phyloP scores from a whole-genome alignment of 495 filamentous ascomycete species.

The Penicillium roqueforti region DNA sequence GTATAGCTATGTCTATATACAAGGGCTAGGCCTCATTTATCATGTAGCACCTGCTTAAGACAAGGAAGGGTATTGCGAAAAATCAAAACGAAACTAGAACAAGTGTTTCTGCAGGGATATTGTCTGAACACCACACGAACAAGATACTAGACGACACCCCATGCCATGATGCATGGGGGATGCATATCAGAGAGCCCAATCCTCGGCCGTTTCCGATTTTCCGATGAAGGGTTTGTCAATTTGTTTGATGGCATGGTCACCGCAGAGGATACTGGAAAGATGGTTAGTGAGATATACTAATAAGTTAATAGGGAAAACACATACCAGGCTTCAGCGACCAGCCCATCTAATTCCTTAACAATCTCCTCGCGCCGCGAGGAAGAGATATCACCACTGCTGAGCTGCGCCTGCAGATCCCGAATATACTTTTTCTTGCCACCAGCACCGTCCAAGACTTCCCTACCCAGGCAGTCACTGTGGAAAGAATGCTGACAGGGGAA shows the following conservation, averaged over 20 bases:
- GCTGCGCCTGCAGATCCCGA: conserved; percentile 73
- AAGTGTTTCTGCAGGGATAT: not conserved
- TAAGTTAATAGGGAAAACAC: conserved; percentile 24
- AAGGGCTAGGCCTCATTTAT: not conserved
- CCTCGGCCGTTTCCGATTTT: conserved; percentile 62
- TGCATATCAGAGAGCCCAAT: conserved; percentile 70
- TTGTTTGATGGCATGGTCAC: conserved; percentile 86
- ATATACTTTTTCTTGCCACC: conserved; percentile 76
- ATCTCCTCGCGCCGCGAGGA: conserved; percentile 71
- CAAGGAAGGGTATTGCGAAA: conserved; percentile 19
- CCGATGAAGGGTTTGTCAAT: conserved; percentile 89
- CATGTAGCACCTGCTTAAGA: conserved; percentile 4
- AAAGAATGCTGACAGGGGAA: conserved; percentile 98
- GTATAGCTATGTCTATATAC: conserved; percentile 1
- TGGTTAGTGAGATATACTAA: conserved; percentile 10
- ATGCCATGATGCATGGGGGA: not conserved
- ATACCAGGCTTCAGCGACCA: conserved; percentile 79
- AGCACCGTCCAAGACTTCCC: conserved; percentile 70
- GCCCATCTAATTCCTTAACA: conserved; percentile 79
- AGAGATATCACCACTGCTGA: conserved; percentile 64
- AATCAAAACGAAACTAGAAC: not conserved
- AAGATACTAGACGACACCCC: not conserved
- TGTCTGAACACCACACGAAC: not conserved
- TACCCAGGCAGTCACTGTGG: conserved; percentile 86
- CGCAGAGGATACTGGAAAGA: conserved; percentile 65